These are phyloP conservation scores for Colletotrichum lindemuthianum DNA, from an alignment of 2,329 filamentous ascomycete species.

Conservation along the genomic window DNA sequence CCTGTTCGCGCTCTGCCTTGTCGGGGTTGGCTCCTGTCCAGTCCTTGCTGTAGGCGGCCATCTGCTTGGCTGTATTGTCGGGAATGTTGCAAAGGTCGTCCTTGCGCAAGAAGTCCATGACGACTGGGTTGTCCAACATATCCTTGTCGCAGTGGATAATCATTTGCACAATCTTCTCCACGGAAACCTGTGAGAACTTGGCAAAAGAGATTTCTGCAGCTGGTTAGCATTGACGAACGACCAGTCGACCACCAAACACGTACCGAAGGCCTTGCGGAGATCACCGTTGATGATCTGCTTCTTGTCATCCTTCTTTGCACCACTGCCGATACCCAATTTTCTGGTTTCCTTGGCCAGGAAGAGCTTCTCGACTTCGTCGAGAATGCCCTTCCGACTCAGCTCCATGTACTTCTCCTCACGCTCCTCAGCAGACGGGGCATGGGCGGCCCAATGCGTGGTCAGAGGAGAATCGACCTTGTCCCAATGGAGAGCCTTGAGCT, in stretches of 20 bases:
- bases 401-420: slow-evolving; percentile 97
- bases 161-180: slow-evolving; percentile 89
- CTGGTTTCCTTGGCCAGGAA: slow-evolving; percentile 99
- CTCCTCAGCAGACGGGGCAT: slow-evolving; percentile 85
- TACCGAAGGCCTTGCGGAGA: slow-evolving; percentile 85
- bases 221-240: slow-evolving; percentile 18
- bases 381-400: slow-evolving; percentile 90
- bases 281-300: slow-evolving; percentile 96
- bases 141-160: slow-evolving; percentile 95
- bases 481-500: slow-evolving; percentile 99
- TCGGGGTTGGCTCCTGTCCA: slow-evolving; percentile 90
- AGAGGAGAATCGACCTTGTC: slow-evolving; percentile 96
- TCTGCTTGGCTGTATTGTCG: slow-evolving; percentile 87
- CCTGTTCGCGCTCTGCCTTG: slow-evolving; percentile 81
- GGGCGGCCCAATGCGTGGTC: slow-evolving; percentile 91
- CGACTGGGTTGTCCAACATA: slow-evolving; percentile 86
- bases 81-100: slow-evolving; percentile 93
- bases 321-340: slow-evolving; percentile 75
- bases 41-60: slow-evolving; percentile 96
- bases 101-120: slow-evolving; percentile 96
- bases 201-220: slow-evolving; percentile 82
- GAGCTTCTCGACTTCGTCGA: slow-evolving; percentile 96
- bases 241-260: slow-evolving; percentile 41
- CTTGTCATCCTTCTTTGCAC: slow-evolving; percentile 86
- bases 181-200: slow-evolving; percentile 87